phyloP scores from a whole-genome alignment of 306 rosid species.

The Senna siamea region DNA sequence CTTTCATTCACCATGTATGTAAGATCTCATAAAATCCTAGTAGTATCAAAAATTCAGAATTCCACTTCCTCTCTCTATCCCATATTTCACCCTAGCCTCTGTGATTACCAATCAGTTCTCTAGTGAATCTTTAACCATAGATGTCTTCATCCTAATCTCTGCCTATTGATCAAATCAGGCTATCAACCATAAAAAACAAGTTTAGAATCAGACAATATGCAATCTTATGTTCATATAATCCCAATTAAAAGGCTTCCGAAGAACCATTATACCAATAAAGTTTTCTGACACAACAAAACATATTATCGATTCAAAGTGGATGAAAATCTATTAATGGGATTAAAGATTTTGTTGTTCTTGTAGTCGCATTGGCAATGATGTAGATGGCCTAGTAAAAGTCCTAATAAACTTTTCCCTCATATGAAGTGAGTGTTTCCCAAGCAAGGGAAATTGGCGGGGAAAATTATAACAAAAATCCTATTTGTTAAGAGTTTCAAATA shows the following conservation, averaged over 20 bases:
- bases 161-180: neutral
- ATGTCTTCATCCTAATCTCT: neutral
- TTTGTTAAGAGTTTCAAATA: neutral
- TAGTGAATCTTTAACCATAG: neutral
- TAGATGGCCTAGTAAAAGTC: neutral
- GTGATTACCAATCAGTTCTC: neutral
- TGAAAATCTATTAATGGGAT: neutral
- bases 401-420: neutral
- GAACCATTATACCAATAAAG: no score
- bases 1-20: neutral
- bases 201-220: neutral
- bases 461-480: no score
- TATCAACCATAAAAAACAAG: neutral
- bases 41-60: neutral
- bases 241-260: neutral
- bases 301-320: neutral
- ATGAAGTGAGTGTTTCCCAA: neutral
- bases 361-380: neutral
- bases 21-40: no score
- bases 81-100: neutral
- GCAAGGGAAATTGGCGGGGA: neutral
- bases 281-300: neutral
- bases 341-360: neutral
- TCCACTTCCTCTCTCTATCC: neutral
- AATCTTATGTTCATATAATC: neutral